A percentile compares a stretch with the other conserved stretches of the same genome.
These are phyloP conservation scores for Populus alba DNA, from an alignment of 345 rosid species.

Conservation along the genomic window DNA sequence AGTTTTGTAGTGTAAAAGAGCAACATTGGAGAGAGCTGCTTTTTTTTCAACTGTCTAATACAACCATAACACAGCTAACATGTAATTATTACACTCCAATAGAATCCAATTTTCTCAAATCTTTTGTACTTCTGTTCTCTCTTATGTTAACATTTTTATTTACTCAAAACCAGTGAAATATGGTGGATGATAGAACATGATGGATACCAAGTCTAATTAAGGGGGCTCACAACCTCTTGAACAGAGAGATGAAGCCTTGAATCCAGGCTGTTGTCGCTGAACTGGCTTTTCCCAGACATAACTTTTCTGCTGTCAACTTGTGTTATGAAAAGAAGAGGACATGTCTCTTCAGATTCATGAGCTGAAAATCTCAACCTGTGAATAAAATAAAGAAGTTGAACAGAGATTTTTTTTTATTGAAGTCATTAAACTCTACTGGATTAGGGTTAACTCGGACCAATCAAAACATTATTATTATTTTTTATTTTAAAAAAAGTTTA, in stretches of 20 bases:
- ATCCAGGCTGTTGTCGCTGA: neutral
- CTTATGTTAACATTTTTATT: neutral
- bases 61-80: constrained; percentile 29
- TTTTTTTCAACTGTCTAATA: constrained; percentile 19
- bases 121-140: neutral
- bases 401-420: no score
- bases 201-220: neutral
- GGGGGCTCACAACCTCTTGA: no score
- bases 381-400: no score
- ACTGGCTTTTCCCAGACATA: neutral
- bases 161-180: neutral
- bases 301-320: neutral
- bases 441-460: no score
- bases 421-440: no score
- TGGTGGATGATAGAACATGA: neutral
- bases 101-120: neutral
- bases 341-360: neutral
- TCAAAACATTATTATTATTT: no score
- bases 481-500: no score
- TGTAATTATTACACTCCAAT: constrained; percentile 41
- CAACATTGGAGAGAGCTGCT: constrained; percentile 3
- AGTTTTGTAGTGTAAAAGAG: constrained; percentile 41
- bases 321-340: neutral
- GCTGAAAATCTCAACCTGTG: no score
- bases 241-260: neutral